Conservation (phyloP, 305 asterid species). For the Fraxinus latifolia region DNA sequence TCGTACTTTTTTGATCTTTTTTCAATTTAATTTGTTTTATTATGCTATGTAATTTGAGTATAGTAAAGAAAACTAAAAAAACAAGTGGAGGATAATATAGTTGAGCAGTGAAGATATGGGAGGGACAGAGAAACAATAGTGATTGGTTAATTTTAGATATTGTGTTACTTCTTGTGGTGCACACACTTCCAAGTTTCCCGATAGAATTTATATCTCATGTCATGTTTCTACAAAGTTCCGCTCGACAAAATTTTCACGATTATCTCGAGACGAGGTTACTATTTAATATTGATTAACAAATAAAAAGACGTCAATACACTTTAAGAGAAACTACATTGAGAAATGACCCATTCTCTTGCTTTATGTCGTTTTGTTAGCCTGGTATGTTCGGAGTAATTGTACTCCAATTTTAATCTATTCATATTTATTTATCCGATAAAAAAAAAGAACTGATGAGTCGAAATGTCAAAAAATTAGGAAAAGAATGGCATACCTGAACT, state of each 20-base stretch:
- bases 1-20: background rate
- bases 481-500: background rate
- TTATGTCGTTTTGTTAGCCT: background rate
- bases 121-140: background rate
- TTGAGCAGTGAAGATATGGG: constrained; percentile 9
- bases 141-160: constrained; percentile 31
- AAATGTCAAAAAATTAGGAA: background rate
- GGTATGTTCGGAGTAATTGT: background rate
- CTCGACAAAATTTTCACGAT: background rate
- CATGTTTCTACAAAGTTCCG: background rate
- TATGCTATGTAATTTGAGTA: background rate
- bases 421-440: background rate
- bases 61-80: background rate
- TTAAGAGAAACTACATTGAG: background rate
- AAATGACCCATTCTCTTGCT: background rate
- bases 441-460: background rate
- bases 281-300: background rate
- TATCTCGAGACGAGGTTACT: background rate
- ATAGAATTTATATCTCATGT: background rate
- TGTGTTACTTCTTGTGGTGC: background rate
- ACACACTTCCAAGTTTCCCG: constrained; percentile 2
- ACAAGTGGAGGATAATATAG: background rate
- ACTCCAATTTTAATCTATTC: background rate
- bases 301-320: background rate
- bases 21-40: background rate